Base-by-base conservation (phyloP, 2,329 filamentous ascomycete species). In the Hymenoscyphus fraxineus region DNA sequence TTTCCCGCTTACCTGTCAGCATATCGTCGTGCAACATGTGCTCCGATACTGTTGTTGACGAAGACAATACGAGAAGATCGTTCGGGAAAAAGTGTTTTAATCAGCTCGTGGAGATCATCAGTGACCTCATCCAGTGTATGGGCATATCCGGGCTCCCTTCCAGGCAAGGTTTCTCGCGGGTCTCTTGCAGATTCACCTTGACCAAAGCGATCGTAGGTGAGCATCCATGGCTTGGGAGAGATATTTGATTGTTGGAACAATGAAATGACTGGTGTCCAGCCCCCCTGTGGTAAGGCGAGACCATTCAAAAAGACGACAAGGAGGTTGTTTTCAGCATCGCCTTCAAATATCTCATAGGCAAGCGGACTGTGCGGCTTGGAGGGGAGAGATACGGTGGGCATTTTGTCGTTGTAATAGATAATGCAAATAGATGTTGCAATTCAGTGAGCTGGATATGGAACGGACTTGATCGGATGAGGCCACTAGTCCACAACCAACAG, bases 1-100 rank as follows among this genome's bases (percentile, higher is more conserved):
- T n/a, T n/a, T n/a, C n/a, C n/a, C n/a, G n/a, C n/a, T 56, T 56
- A 56, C 22, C 54, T 56, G 16, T 27, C 54, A 32, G 56, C 56
- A 39, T 58, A 40, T 35, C 27, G 15, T 35, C 56, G 22, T 19
- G 32, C 56, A 19, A 58, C 13, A 40, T 58, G 56, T 40, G 32
- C 56, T 6, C 56, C 56, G 15, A 58, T 40, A 19, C 56, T 58
- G 15, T 35, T 39, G 13, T 35, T 39, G 6, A 58, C 56, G n/a
- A 39, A 39, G 27, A 58, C 56, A 39, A 58, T 35, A 32, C 31
- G 32, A 3, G 56, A 35, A 22, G 3, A 35, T 27, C 22, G 54
- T 38, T 58, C 56, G 1, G 56, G 56, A 32, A 15, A 35, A 2
- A 39, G 5, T 3, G n/a, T 31, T 39, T 58, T 12, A 39, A 58